Conservation (phyloP, 768 basidiomycete species). For the Boletus huronensis region DNA sequence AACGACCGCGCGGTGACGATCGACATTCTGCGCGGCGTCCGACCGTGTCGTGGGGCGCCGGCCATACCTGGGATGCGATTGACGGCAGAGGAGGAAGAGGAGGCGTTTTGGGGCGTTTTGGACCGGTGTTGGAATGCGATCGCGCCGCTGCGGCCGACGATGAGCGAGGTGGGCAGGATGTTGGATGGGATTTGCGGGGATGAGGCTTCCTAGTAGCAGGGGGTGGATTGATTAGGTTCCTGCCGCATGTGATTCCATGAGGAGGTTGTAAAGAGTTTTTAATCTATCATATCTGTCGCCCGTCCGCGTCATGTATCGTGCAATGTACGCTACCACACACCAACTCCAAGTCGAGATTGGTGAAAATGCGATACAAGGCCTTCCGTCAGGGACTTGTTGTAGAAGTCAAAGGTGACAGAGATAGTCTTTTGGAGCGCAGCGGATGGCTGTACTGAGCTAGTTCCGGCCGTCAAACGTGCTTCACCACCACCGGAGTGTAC, state of each 20-base stretch:
- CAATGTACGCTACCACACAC: neutral
- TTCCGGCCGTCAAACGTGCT: neutral
- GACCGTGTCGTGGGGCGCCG: constrained; percentile 38
- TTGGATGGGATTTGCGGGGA: constrained; percentile 3
- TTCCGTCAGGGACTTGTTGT: neutral
- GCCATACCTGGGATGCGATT: constrained; percentile 16
- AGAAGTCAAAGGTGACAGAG: neutral
- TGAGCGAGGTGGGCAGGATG: constrained; percentile 35
- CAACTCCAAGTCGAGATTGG: neutral
- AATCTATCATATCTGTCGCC: neutral
- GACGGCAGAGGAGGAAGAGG: constrained; percentile 24
- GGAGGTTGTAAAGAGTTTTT: no score
- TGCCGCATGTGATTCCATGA: neutral
- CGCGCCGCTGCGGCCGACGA: constrained; percentile 38
- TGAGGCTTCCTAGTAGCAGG: no score
- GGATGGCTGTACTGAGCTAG: neutral
- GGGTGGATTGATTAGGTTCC: neutral
- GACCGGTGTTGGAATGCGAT: constrained; percentile 45
- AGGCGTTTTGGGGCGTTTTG: constrained; percentile 42
- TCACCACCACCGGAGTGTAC: neutral
- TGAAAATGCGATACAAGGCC: neutral
- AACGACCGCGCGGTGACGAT: constrained; percentile 56
- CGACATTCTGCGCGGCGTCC: constrained; percentile 51
- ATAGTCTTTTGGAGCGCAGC: no score
- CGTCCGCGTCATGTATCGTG: no score